Evolutionary conservation across 257 asterid species (phyloP), one percentile per base, ranked within the genome.

Genomic region (Sherardia arvensis): DNA sequence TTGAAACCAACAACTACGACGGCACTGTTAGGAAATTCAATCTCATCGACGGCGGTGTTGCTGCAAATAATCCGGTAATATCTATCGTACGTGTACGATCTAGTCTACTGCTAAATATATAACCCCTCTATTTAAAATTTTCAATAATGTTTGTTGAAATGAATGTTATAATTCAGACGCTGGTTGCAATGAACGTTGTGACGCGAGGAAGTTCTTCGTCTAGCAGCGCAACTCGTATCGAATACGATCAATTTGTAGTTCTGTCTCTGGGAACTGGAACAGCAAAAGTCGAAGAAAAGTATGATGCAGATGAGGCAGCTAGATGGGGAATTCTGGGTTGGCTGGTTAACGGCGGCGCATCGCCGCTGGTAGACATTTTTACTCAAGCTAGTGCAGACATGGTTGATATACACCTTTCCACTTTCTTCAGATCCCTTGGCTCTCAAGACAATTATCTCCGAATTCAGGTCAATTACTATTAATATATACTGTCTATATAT

Each of bases 41-140:
- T 61, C 89, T 85, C 14, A 53, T 77, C 7, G 93, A 85, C 30
- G 89, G 88, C 14, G 80, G 80, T 4, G 84, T 80, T 5, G 82
- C 77, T 1, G 85, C 88, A 1, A 80, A 82, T 30, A 58, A 58
- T 7, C 62, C 62, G 62, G 62, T 58, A 58, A n/a, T n/a, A n/a
- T n/a, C n/a, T n/a, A n/a, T n/a, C n/a, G n/a, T n/a, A n/a, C n/a
- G n/a, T n/a, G n/a, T n/a, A n/a, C n/a, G n/a, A n/a, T n/a, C n/a
- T n/a, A n/a, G n/a, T n/a, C n/a, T n/a, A n/a, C n/a, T n/a, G n/a
- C n/a, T n/a, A n/a, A n/a, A n/a, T n/a, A n/a, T n/a, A n/a, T n/a
- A n/a, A n/a, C n/a, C n/a, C n/a, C n/a, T n/a, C n/a, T n/a, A n/a
- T n/a, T n/a, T n/a, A n/a, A n/a, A n/a, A n/a, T n/a, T n/a, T n/a